A percentile compares a stretch with the other conserved stretches of the same genome.
These are phyloP conservation scores for Neopestalotiopsis clavispora DNA, from an alignment of 2,329 filamentous ascomycete genomes.

Conservation along the genomic window DNA sequence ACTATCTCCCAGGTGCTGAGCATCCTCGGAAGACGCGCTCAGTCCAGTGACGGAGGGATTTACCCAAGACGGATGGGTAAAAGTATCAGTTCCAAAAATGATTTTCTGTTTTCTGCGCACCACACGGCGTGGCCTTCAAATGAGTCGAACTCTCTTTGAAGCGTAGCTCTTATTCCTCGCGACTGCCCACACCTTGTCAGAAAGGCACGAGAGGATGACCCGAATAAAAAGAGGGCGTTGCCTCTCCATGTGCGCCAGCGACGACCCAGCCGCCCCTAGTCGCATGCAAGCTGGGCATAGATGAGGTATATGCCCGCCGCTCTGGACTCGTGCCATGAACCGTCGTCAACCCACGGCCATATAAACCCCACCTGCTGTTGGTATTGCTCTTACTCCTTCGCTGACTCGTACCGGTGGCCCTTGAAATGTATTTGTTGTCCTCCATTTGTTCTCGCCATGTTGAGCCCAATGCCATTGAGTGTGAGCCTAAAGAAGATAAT, in stretches of 20 bases:
- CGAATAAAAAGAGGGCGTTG: neutral
- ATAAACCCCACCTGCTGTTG: neutral
- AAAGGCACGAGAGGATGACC: neutral
- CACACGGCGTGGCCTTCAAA: no score
- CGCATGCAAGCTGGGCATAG: neutral
- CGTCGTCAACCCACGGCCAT: no score
- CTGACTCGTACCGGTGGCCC: neutral
- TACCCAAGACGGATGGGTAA: neutral
- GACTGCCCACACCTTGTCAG: neutral
- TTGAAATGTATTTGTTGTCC: neutral
- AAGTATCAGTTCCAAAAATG: conserved; percentile 1
- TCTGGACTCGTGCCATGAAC: neutral
- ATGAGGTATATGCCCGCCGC: neutral
- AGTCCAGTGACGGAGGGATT: neutral
- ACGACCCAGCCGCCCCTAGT: neutral
- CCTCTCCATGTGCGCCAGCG: neutral
- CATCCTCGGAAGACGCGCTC: neutral
- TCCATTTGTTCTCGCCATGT: neutral
- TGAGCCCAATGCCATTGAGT: neutral
- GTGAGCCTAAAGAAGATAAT: neutral
- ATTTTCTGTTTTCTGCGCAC: neutral
- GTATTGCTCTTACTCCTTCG: neutral
- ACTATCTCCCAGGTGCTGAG: neutral
- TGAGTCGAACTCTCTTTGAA: neutral
- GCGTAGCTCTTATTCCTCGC: neutral